Conservation (phyloP, 306 rosid genomes). For the Cicer judaicum region DNA sequence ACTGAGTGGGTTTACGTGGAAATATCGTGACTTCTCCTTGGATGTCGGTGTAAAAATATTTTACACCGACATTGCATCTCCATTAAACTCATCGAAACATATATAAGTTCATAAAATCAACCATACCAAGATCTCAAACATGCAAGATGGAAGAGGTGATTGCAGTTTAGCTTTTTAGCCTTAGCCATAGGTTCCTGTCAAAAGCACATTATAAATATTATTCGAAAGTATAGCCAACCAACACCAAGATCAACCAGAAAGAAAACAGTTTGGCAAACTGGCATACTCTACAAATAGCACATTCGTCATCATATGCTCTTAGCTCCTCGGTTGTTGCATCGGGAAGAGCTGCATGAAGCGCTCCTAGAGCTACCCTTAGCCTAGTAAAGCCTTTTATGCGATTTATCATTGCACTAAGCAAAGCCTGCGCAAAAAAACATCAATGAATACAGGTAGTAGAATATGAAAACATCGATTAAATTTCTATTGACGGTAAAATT, state of each 20-base stretch:
- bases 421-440: conserved; percentile 67
- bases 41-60: too few relatives aligned
- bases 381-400: conserved; percentile 77
- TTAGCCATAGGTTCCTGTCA: conserved; percentile 98
- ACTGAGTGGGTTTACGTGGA: too few relatives aligned
- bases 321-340: conserved; percentile 93
- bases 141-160: conserved; percentile 96
- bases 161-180: conserved; percentile 91
- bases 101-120: conserved; percentile 37
- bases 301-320: conserved; percentile 85
- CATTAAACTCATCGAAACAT: conserved; percentile 1
- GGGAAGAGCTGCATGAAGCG: conserved; percentile 98
- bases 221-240: conserved; percentile 42
- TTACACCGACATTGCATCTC: too few relatives aligned
- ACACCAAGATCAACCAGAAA: conserved; percentile 38
- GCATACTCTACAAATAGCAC: conserved; percentile 95
- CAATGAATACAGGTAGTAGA: conserved; percentile 37
- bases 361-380: conserved; percentile 83
- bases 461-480: conserved; percentile 29
- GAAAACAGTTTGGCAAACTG: conserved; percentile 15
- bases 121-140: conserved; percentile 98
- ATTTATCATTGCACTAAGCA: conserved; percentile 82
- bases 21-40: too few relatives aligned
- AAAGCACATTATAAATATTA: conserved; percentile 39
- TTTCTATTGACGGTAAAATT: conserved; percentile 26